Percentiles rank a stretch among this genome's conserved stretches.
These are phyloP conservation scores for Aureobasidium subglaciale DNA, from an alignment of 2,329 filamentous ascomycete genomes.

Conservation along the genomic window DNA sequence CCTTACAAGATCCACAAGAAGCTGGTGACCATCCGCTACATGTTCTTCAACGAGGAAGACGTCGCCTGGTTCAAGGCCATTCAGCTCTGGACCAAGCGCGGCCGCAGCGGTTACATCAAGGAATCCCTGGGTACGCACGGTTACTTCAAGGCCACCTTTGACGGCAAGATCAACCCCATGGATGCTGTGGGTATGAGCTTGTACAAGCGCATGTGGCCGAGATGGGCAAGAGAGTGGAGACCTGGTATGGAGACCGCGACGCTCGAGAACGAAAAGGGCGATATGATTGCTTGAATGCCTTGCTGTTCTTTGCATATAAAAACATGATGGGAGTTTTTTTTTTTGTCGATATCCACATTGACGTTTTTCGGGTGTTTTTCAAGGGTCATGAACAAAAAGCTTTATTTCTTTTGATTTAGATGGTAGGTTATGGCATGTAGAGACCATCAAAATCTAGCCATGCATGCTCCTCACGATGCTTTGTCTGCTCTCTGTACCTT, in stretches of 20 bases:
- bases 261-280: constrained; percentile 11
- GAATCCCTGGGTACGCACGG: constrained; percentile 92
- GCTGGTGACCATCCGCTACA: constrained; percentile 93
- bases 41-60: constrained; percentile 98
- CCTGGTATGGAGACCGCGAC: constrained; percentile 10
- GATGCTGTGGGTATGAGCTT: constrained; percentile 82
- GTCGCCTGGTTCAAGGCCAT: constrained; percentile 97
- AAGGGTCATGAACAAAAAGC: neutral
- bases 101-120: constrained; percentile 85
- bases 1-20: constrained; percentile 99
- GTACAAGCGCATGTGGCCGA: constrained; percentile 54
- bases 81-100: constrained; percentile 87
- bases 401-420: neutral
- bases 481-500: neutral
- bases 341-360: constrained; percentile 1
- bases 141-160: constrained; percentile 99
- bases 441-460: neutral
- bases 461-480: neutral
- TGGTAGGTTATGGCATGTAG: neutral
- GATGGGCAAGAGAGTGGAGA: constrained; percentile 50
- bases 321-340: neutral
- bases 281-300: neutral
- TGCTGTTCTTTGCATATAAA: neutral
- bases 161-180: constrained; percentile 90
- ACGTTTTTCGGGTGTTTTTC: neutral